Conservation (phyloP, 2,329 filamentous ascomycete species). For the Sporothrix schenckii region DNA sequence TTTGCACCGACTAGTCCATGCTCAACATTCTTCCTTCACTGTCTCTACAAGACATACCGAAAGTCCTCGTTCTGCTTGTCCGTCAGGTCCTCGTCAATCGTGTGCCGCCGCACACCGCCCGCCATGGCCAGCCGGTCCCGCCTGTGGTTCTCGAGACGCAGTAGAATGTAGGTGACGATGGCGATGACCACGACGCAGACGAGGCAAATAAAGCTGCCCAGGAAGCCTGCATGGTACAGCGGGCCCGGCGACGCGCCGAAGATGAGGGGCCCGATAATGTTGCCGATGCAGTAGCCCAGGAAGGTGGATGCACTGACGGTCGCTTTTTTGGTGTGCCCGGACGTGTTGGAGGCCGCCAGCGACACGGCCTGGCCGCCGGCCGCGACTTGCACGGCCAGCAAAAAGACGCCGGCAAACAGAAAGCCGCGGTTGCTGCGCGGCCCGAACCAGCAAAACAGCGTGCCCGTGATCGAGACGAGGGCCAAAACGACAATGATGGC, state of each 20-base stretch:
- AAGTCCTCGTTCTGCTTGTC: slow-evolving; percentile 25
- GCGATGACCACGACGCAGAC: slow-evolving; percentile 25
- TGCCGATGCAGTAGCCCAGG: slow-evolving; percentile 62
- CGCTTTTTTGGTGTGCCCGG: slow-evolving; percentile 65
- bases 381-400: slow-evolving; percentile 25
- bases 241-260: slow-evolving; percentile 43
- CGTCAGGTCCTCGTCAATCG: slow-evolving; percentile 21
- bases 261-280: slow-evolving; percentile 66
- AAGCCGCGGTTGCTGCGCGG: slow-evolving; percentile 26
- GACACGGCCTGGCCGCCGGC: slow-evolving; percentile 41
- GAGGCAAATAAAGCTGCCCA: slow-evolving; percentile 25
- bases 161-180: background rate
- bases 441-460: slow-evolving; percentile 24
- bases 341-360: slow-evolving; percentile 54
- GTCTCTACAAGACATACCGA: slow-evolving; percentile 5
- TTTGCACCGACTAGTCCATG: no score
- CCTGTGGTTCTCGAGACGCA: slow-evolving; percentile 9
- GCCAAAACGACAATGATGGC: slow-evolving; percentile 14
- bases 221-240: slow-evolving; percentile 28
- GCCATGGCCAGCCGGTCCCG: slow-evolving; percentile 16
- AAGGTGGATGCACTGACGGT: slow-evolving; percentile 65
- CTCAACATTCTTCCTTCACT: background rate
- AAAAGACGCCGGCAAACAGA: slow-evolving; percentile 25
- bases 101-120: slow-evolving; percentile 11
- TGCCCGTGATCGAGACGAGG: slow-evolving; percentile 23